Evolutionary conservation across 2,329 filamentous ascomycete genomes (phyloP), one percentile per base, ranked within the genome.

Genomic region (Metarhizium robertsii): DNA sequence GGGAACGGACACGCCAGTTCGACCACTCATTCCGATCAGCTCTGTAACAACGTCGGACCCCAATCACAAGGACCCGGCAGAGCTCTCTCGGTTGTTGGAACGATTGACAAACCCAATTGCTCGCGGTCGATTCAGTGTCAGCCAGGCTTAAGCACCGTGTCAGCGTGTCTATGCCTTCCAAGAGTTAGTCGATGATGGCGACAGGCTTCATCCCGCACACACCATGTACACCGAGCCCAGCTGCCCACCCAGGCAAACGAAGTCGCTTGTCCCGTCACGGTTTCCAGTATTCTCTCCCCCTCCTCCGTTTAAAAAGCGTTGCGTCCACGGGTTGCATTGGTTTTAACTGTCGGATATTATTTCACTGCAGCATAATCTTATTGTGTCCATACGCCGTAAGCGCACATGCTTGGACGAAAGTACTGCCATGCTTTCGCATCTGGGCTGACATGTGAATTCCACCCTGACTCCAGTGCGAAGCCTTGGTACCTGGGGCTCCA

Each of bases 401-500:
- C 43, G 45, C 45, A 53, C 52, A 32, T 53, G 52, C 43, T 42
- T 48, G n/a, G 30, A 43, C 6, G 30, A 49, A 45, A 45, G 29
- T 32, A 18, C 40, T 29, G 42, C 42, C 7, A 3, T 20, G n/a
- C 6, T 20, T 20, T 11, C n/a, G 2, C n/a, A 8, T 20, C 8
- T 10, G 34, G 47, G 45, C 52, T 49, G 52, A 49, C 52, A 53
- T 53, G 52, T 48, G 52, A 53, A 53, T 18, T 32, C 40, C 32
- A 20, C 20, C 4, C 10, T n/a, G 18, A 46, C 18, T 18, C 18
- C 18, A 13, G 5, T 46, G 40, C 43, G 29, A 10, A 7, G 18
- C 8, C 18, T 25, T 25, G n/a, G n/a, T 6, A 48, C 43, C 43
- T 46, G n/a, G 43, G 4, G n/a, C 20, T 25, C n/a, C 43, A 46